A percentile compares a stretch with the other conserved stretches of the same genome.
Evolutionary conservation across 768 basidiomycete genomes (phyloP).

Genomic region (Podaxis sp.): DNA sequence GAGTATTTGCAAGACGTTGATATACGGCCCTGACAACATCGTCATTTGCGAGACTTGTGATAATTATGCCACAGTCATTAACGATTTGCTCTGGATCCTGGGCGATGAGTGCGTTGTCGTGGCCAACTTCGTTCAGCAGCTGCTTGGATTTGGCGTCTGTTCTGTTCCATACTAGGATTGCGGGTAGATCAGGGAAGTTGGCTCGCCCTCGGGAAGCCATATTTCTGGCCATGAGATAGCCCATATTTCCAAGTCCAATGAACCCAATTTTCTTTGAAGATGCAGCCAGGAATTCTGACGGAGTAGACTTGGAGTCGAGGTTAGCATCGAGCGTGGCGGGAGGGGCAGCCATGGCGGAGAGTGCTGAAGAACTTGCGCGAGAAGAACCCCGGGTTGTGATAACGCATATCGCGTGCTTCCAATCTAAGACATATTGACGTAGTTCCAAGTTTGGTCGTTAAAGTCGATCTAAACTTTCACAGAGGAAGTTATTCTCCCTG

Average conservation of each 20-base stretch:
- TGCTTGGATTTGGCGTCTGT: constrained; percentile 57
- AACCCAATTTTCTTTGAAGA: constrained; percentile 38
- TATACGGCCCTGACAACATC: constrained; percentile 67
- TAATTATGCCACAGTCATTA: constrained; percentile 67
- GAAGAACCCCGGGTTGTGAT: constrained; percentile 7
- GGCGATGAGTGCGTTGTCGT: constrained; percentile 54
- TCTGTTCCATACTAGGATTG: constrained; percentile 80
- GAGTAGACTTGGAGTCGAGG: constrained; percentile 22
- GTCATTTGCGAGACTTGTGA: constrained; percentile 76
- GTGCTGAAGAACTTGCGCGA: neutral
- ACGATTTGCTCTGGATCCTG: constrained; percentile 58
- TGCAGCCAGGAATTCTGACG: constrained; percentile 7
- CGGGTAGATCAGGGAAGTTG: constrained; percentile 36
- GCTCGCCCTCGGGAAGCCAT: constrained; percentile 55
- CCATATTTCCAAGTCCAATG: constrained; percentile 65
- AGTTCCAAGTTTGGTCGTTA: neutral
- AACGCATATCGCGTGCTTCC: neutral
- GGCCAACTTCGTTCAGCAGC: constrained; percentile 56
- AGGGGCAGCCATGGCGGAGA: constrained; percentile 8
- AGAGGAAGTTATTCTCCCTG: neutral
- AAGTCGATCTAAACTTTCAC: neutral
- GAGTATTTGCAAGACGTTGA: constrained; percentile 53
- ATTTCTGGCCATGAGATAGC: constrained; percentile 76
- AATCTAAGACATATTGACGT: neutral
- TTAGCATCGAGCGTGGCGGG: constrained; percentile 4